Evolutionary conservation across 2,329 filamentous ascomycete genomes (phyloP).

Genomic region (Dryadomyces sulphureus): DNA sequence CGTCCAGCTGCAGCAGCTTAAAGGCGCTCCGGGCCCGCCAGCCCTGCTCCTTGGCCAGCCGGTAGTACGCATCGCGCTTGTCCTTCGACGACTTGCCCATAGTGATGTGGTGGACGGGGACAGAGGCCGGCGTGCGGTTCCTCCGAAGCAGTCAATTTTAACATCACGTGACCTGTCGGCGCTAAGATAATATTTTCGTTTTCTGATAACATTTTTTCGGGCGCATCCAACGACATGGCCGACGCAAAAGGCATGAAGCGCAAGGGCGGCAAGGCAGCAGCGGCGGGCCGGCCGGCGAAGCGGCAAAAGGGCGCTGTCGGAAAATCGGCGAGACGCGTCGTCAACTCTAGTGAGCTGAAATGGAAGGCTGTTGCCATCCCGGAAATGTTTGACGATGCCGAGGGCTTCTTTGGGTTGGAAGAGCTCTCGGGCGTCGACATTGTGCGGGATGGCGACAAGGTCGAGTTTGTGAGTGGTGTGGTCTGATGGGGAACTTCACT

Average conservation of each 20-base stretch:
- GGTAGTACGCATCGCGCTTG: conserved; percentile 95
- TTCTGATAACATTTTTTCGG: background rate
- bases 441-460: conserved; percentile 45
- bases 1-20: conserved; percentile 91
- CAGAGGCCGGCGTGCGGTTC: background rate
- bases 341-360: conserved; percentile 32
- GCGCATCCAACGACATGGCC: background rate
- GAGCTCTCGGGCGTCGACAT: conserved; percentile 86
- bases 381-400: conserved; percentile 72
- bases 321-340: conserved; percentile 19
- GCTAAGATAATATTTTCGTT: background rate
- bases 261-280: background rate
- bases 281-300: conserved; percentile 3
- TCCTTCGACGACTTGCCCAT: conserved; percentile 98
- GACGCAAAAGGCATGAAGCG: conserved; percentile 3
- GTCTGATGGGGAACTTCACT: too few relatives aligned
- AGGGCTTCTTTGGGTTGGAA: conserved; percentile 83
- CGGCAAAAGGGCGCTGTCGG: conserved; percentile 3
- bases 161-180: background rate
- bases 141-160: background rate
- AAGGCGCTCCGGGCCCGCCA: conserved; percentile 95
- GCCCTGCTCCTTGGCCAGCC: conserved; percentile 95
- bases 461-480: conserved; percentile 36
- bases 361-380: conserved; percentile 52
- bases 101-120: background rate